Percentiles rank a stretch among this genome's conserved stretches.
Conservation (phyloP, 2,329 filamentous ascomycete genomes). For the Phaeosphaeriaceae sp. region DNA sequence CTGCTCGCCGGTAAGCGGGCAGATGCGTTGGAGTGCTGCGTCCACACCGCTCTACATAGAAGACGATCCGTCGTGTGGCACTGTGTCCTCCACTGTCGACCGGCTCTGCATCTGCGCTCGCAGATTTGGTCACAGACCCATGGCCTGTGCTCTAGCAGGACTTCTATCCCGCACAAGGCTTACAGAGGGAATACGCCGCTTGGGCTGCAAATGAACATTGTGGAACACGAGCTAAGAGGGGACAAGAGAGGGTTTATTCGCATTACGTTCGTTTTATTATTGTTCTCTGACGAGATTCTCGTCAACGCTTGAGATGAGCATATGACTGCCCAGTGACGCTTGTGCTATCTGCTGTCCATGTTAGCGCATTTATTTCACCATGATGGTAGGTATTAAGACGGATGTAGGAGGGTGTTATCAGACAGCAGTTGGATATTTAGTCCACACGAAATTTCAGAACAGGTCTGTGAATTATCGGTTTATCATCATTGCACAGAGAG, state of each 20-base stretch:
- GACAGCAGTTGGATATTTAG: conserved; percentile 81
- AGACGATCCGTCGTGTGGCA: not conserved
- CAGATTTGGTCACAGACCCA: not conserved
- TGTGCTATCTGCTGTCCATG: not conserved
- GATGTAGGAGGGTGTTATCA: conserved; percentile 55
- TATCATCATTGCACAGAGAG: conserved; percentile 58
- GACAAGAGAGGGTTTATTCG: too few relatives aligned
- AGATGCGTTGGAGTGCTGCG: not conserved
- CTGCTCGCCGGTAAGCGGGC: not conserved
- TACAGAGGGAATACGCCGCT: too few relatives aligned
- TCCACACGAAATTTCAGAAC: conserved; percentile 80
- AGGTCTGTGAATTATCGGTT: conserved; percentile 78
- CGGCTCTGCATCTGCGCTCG: not conserved
- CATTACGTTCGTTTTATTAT: not conserved
- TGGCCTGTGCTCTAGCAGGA: not conserved
- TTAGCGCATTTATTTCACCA: not conserved
- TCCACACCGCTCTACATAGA: conserved; percentile 1
- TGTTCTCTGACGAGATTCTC: not conserved
- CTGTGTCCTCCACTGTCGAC: not conserved
- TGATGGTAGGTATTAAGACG: not conserved
- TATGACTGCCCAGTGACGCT: not conserved
- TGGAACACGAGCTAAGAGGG: too few relatives aligned
- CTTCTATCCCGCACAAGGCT: too few relatives aligned
- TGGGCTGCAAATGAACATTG: too few relatives aligned
- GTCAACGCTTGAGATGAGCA: not conserved